phyloP scores from a whole-genome alignment of 2,329 filamentous ascomycete species.

The Acrocalymma vagum region DNA sequence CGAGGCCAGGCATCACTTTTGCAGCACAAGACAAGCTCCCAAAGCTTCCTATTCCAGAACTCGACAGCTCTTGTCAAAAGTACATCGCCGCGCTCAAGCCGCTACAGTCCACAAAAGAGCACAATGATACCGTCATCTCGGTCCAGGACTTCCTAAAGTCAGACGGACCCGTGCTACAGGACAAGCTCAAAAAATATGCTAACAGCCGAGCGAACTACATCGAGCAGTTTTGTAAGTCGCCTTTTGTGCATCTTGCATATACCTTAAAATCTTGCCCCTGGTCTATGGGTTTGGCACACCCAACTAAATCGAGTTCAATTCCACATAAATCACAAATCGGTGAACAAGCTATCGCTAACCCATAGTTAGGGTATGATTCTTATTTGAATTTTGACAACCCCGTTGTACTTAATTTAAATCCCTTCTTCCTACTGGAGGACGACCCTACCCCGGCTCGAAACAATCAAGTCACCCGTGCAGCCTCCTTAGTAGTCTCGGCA shows the following conservation, averaged over 20 bases:
- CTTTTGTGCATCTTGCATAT: neutral
- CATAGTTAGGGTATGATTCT: conserved; percentile 86
- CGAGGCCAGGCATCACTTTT: conserved; percentile 82
- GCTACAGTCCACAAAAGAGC: conserved; percentile 81
- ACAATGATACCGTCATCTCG: conserved; percentile 80
- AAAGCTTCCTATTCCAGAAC: conserved; percentile 90
- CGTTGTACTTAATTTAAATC: conserved; percentile 95
- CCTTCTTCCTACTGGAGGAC: conserved; percentile 96
- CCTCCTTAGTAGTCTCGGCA: conserved; percentile 88
- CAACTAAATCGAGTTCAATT: conserved; percentile 11
- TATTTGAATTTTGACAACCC: conserved; percentile 98
- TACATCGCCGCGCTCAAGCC: conserved; percentile 84
- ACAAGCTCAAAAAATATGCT: conserved; percentile 89
- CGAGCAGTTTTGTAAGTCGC: conserved; percentile 90
- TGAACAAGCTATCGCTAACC: conserved; percentile 33
- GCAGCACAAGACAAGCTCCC: conserved; percentile 87
- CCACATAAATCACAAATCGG: too few relatives aligned
- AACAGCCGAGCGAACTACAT: conserved; percentile 94
- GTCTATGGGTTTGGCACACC: neutral
- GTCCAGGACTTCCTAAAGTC: conserved; percentile 82
- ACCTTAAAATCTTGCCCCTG: too few relatives aligned
- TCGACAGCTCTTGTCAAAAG: conserved; percentile 78
- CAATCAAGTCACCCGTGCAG: conserved; percentile 94
- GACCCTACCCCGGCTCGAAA: conserved; percentile 96
- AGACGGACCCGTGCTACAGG: conserved; percentile 86